Conservation (phyloP, 169 alveolate genomes). For the Cryptosporidium muris region DNA sequence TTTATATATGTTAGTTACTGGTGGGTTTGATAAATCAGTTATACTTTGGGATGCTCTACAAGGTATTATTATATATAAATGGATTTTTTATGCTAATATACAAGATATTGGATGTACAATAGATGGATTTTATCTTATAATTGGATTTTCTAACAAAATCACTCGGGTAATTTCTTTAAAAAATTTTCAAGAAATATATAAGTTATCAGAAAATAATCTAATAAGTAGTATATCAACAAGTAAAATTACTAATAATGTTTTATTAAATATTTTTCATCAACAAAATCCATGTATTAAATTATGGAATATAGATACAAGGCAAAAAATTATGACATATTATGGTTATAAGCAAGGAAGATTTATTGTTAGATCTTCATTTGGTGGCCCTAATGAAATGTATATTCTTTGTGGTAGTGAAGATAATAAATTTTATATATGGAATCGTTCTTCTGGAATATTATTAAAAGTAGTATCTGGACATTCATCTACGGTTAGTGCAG, state of each 20-base stretch:
- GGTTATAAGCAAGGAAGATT: slow-evolving; percentile 86
- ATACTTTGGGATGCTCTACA: too few relatives aligned
- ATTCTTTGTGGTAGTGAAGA: slow-evolving; percentile 88
- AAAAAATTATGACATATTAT: slow-evolving; percentile 81
- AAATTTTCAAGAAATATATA: too few relatives aligned
- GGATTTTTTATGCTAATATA: slow-evolving; percentile 75
- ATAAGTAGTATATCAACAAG: slow-evolving; percentile 8
- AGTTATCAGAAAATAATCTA: too few relatives aligned
- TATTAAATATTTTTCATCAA: slow-evolving; percentile 80
- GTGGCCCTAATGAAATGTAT: slow-evolving; percentile 83
- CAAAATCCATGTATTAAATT: slow-evolving; percentile 77
- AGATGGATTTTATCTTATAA: slow-evolving; percentile 76
- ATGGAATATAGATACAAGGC: slow-evolving; percentile 80
- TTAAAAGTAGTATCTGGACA: slow-evolving; percentile 81
- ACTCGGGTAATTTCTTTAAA: slow-evolving; percentile 72
- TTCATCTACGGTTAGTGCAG: slow-evolving; percentile 84
- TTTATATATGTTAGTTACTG: neutral
- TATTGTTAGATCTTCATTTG: slow-evolving; percentile 82
- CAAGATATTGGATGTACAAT: slow-evolving; percentile 73
- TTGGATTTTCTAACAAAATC: slow-evolving; percentile 76
- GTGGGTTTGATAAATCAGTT: too few relatives aligned
- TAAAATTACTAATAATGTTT: slow-evolving; percentile 74
- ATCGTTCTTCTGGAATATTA: slow-evolving; percentile 80
- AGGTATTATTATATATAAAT: neutral
- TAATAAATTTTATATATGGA: slow-evolving; percentile 87